Base-by-base conservation (phyloP, 2,329 filamentous ascomycete genomes). In the Decorospora gaudefroyi region DNA sequence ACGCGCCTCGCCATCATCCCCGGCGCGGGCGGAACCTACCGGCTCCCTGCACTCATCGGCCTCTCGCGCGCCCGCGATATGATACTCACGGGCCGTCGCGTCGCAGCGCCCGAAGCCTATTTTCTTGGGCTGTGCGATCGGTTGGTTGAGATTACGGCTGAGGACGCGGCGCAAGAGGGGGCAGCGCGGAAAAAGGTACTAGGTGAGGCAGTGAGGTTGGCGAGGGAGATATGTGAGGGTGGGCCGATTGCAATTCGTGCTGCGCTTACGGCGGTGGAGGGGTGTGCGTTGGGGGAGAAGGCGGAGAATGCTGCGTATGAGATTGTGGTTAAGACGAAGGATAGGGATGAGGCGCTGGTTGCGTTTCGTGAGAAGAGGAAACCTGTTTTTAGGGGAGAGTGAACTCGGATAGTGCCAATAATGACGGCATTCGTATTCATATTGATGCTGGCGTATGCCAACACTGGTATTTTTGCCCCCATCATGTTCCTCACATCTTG, bases 1-100 rank as follows among this genome's bases (percentile, higher is more conserved):
- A 97, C 93, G 1, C 81, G 91, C 2, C 80, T 99, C 2, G 93
- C 87, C 42, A 99, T 99, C 67, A 87, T 99, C 54, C 93, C 93
- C 3, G 93, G 93, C 46, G 93, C 92, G 2, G 93, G 93, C 29
- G 93, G 92, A 48, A 97, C 92, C 1, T 89, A 90, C 71, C 85
- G 93, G 7, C 83, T 99, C 0, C 90, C 90, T 1, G 81, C 79
- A 6, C 73, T 99, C 13, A 86, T 99, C 54, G 93, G 93, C 4
- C 74, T 87, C 16, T 77, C 80, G 17, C 84, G 90, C 42, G 93
- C 93, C n/a, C 80, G 91, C 36, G 92, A 99, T 70, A 75, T 97
- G 61, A 86, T 97, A 37, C 77, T 97, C 6, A 97, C 92, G 0
- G 93, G 93, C 3, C 82, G 93, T n/a, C 79, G 90, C 29, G 87